Evolutionary conservation across 1,139 yeast species (phyloP).

Genomic region (Groenewaldozyma auringiensis): DNA sequence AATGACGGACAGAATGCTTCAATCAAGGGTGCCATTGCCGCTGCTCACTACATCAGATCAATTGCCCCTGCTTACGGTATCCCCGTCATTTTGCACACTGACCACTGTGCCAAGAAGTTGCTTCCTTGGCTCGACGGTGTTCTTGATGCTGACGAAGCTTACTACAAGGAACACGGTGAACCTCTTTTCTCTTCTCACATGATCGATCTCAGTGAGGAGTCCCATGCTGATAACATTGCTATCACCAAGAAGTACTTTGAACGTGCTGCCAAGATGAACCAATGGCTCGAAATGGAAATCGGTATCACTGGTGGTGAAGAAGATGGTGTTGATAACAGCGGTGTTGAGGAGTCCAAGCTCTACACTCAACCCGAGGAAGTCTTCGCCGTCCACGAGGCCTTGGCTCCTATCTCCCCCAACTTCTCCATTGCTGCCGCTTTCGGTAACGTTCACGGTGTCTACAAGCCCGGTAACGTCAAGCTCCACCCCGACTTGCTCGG

Average conservation of each 20-base stretch:
- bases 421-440: conserved; percentile 99
- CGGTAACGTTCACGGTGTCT: conserved; percentile 99
- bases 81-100: conserved; percentile 96
- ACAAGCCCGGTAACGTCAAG: conserved; percentile 98
- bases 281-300: conserved; percentile 99
- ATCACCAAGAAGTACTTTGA: conserved; percentile 92
- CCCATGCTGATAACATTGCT: conserved; percentile 91
- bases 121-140: conserved; percentile 99
- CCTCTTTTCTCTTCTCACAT: conserved; percentile 98
- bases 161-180: conserved; percentile 76
- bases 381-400: conserved; percentile 81
- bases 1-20: conserved; percentile 93
- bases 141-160: conserved; percentile 93
- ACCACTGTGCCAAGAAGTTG: conserved; percentile 98
- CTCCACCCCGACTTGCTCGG: conserved; percentile 90
- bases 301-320: conserved; percentile 99
- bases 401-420: conserved; percentile 89
- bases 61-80: conserved; percentile 95
- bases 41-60: conserved; percentile 95
- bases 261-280: conserved; percentile 90
- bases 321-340: conserved; percentile 99
- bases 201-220: conserved; percentile 96
- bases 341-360: conserved; percentile 75
- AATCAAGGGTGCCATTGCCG: conserved; percentile 92
- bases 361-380: conserved; percentile 97